Base-by-base conservation (phyloP, 192 early-diverging fungal genomes). In the Podochytrium sp. region DNA sequence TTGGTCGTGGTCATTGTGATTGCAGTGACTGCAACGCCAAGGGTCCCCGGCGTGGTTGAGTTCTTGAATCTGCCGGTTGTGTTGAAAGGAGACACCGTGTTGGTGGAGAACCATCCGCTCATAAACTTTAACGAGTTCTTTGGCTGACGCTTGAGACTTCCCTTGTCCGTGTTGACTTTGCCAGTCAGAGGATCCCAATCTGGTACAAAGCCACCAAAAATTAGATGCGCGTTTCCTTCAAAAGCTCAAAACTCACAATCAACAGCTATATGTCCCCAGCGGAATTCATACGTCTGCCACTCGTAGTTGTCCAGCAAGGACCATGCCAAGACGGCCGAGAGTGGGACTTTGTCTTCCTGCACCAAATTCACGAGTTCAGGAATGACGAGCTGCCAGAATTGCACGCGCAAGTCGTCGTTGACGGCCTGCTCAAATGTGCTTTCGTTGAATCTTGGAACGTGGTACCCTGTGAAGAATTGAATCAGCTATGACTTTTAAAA, bases 271-370 rank as follows among this genome's bases (percentile, higher is more conserved):
- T 71, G 67, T 2, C 76, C 76, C 66, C 66, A 77, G 4, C 65
- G 47, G 23, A 71, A 53, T n/a, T 56, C 70, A 58, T 77, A 77
- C 16, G 76, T 74, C 6, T 60, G 25, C 38, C 60, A 78, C 40
- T 78, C 77, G 40, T 75, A 78, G 51, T 78, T 78, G 64, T 78
- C 77, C 12, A 78, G 23, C 51, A 78, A 57, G 37, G 52, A 59
- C 77, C 77, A 78, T 3, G 77, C 77, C 4, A 78, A 35, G 18
- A 76, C 47, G 3, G 73, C 63, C 1, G 32, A 74, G 10, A 78
- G 18, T 3, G 71, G 71, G 34, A 78, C 59, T 33, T 76, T 76
- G 38, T 78, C 77, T 16, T 43, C 42, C 29, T 42, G n/a, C 20
- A 78, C 35, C n/a, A 65, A 32, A 47, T 29, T 47, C 32, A 53